Percentiles rank a stretch among this genome's conserved stretches.
phyloP scores from a whole-genome alignment of 2,329 filamentous ascomycete species.

The Karstenula rhodostoma region DNA sequence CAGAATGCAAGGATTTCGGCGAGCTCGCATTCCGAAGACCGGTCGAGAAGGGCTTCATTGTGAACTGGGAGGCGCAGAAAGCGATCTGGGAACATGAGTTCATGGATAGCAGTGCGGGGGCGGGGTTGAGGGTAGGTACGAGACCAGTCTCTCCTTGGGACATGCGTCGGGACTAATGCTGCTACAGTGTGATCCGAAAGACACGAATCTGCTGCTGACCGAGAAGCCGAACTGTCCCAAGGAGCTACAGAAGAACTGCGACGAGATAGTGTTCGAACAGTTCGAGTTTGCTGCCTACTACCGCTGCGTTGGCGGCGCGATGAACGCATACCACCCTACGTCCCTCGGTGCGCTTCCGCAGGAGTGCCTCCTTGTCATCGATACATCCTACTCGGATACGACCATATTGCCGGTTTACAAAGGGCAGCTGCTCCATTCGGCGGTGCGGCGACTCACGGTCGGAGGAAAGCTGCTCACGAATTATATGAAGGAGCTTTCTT shows the following conservation, averaged over 20 bases:
- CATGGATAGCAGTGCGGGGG: constrained; percentile 74
- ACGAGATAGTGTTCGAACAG: constrained; percentile 97
- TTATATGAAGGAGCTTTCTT: constrained; percentile 87
- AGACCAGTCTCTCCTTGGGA: not conserved
- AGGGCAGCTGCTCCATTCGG: constrained; percentile 80
- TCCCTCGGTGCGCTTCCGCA: constrained; percentile 63
- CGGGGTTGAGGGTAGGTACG: constrained; percentile 61
- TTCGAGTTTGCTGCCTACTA: constrained; percentile 91
- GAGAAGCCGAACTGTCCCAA: constrained; percentile 87
- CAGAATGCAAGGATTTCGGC: constrained; percentile 84
- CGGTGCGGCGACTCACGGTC: constrained; percentile 84
- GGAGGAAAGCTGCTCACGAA: constrained; percentile 95
- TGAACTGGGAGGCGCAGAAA: constrained; percentile 96
- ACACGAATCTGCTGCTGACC: constrained; percentile 84
- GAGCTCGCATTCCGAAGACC: constrained; percentile 87
- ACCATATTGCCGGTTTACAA: constrained; percentile 86
- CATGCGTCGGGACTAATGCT: constrained; percentile 11
- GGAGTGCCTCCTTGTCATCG: constrained; percentile 86
- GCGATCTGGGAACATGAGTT: constrained; percentile 95
- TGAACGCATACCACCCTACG: constrained; percentile 78
- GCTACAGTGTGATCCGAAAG: constrained; percentile 71
- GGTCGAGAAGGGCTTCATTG: constrained; percentile 92
- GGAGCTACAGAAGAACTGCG: constrained; percentile 84
- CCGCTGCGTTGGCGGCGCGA: constrained; percentile 67
- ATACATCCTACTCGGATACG: constrained; percentile 92